phyloP scores from a whole-genome alignment of 345 rosid genomes.

The Hypericum androsaemum region DNA sequence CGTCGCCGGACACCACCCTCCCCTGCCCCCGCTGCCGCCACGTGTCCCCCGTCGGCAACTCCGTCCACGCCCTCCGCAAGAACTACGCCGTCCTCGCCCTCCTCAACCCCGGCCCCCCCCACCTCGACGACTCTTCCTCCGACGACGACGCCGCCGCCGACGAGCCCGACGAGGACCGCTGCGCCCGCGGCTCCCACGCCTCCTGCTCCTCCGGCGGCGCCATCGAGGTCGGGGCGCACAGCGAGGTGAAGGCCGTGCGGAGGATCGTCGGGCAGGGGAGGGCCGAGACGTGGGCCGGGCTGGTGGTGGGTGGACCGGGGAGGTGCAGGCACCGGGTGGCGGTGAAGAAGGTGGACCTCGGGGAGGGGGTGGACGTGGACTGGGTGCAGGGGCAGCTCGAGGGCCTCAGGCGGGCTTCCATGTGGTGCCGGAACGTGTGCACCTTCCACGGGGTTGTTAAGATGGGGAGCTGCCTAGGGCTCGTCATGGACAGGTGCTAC shows the following conservation, averaged over 20 bases:
- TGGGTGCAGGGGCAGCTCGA: slow-evolving; percentile 82
- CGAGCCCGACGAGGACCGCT: slow-evolving; percentile 24
- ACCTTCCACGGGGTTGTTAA: slow-evolving; percentile 74
- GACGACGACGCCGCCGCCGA: slow-evolving; percentile 53
- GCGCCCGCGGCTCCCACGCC: slow-evolving; percentile 40
- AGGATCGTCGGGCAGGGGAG: slow-evolving; percentile 64
- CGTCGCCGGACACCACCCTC: slow-evolving; percentile 67
- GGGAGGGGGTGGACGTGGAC: slow-evolving; percentile 67
- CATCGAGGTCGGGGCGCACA: slow-evolving; percentile 70
- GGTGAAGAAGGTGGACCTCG: slow-evolving; percentile 57
- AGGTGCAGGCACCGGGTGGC: slow-evolving; percentile 64
- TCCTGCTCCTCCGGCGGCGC: slow-evolving; percentile 58
- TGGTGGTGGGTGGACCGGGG: slow-evolving; percentile 34
- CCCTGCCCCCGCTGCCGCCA: slow-evolving; percentile 91
- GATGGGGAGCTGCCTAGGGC: slow-evolving; percentile 51
- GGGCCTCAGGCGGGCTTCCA: slow-evolving; percentile 50
- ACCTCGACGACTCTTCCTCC: slow-evolving; percentile 63
- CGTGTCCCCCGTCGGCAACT: slow-evolving; percentile 83
- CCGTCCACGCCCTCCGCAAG: slow-evolving; percentile 74
- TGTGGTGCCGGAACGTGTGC: slow-evolving; percentile 97
- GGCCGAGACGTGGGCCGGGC: slow-evolving; percentile 72
- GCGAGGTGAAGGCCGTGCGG: slow-evolving; percentile 50
- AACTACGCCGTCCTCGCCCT: slow-evolving; percentile 76
- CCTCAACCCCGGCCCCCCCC: slow-evolving; percentile 36
- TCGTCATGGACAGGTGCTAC: slow-evolving; percentile 70